Evolutionary conservation across 345 rosid species (phyloP).

Genomic region (Bruguiera parviflora): DNA sequence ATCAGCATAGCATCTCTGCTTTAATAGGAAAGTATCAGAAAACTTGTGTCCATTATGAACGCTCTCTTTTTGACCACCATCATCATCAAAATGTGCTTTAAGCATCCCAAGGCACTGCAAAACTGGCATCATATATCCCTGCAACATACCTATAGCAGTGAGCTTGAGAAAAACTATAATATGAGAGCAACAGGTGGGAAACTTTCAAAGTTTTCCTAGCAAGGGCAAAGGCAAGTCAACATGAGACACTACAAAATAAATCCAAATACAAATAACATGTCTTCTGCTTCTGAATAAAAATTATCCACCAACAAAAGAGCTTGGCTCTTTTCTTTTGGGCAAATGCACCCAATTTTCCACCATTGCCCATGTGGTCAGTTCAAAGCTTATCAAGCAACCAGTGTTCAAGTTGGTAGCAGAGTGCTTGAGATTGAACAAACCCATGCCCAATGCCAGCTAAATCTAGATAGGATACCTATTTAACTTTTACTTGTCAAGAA

Average conservation of each 20-base stretch:
- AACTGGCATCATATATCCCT: slow-evolving; percentile 39
- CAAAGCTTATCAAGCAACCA: slow-evolving; percentile 1
- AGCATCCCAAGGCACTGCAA: slow-evolving; percentile 66
- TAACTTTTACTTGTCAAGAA: neutral
- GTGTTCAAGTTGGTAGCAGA: slow-evolving; percentile 7
- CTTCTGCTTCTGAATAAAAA: too few relatives aligned
- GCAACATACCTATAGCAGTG: neutral
- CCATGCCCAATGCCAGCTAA: neutral
- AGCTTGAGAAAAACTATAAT: neutral
- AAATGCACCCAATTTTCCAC: neutral
- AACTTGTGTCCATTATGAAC: slow-evolving; percentile 27
- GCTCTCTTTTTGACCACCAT: neutral
- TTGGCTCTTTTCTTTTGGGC: neutral
- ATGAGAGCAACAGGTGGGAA: neutral
- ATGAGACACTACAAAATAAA: too few relatives aligned
- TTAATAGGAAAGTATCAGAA: slow-evolving; percentile 38
- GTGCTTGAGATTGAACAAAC: neutral
- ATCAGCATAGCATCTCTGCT: slow-evolving; percentile 47
- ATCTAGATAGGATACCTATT: neutral
- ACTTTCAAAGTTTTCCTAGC: neutral
- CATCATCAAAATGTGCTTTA: slow-evolving; percentile 42
- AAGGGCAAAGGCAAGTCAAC: neutral
- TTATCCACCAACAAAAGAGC: too few relatives aligned
- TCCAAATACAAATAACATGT: too few relatives aligned
- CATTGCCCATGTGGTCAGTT: neutral